Evolutionary conservation across 2,329 filamentous ascomycete genomes (phyloP), one percentile per base, ranked within the genome.

Genomic region (Colletotrichum sp.): DNA sequence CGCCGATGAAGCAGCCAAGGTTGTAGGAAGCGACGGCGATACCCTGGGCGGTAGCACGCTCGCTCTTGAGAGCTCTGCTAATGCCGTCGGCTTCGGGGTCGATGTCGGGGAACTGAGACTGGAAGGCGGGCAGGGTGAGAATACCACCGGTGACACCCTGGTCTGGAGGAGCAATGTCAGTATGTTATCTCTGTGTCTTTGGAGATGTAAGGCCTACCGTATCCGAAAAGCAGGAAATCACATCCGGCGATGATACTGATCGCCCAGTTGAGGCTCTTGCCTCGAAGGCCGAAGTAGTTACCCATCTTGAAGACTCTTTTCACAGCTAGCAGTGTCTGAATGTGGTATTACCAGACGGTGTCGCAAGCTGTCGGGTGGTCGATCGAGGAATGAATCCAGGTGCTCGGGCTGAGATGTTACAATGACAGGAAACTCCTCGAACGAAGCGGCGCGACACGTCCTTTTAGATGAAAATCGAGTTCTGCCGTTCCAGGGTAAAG

Each of bases 121-220:
- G 85, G 79, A 94, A 95, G 12, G 88, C 88, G 24, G 89, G 84
- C 80, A 96, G 89, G 5, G 93, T 95, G 72, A 96, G 86, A 77
- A 96, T 91, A 72, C 93, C 93, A 61, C 93, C 94, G 89, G 94
- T 95, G 12, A 95, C 93, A 81, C 94, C 92, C 83, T 94, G 93
- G 82, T 95, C 94, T 93, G 89, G 15, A 65, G 15, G 13, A 88
- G 83, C 56, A 83, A 32, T 87, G 78, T 70, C 21, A 73, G 68
- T 52, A 18, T 15, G 12, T 13, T 26, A 1, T 34, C n/a, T 24
- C 32, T 5, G 18, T 24, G n/a, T 15, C 18, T 18, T 3, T 34
- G 26, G 26, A 52, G 8, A 13, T n/a, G 9, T 34, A 15, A 18
- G 21, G 66, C 83, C 66, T 83, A 90, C 89, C 89, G 71, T 90